phyloP scores from a whole-genome alignment of 352 stramenopile species.

The Pythium grandisporangium region DNA sequence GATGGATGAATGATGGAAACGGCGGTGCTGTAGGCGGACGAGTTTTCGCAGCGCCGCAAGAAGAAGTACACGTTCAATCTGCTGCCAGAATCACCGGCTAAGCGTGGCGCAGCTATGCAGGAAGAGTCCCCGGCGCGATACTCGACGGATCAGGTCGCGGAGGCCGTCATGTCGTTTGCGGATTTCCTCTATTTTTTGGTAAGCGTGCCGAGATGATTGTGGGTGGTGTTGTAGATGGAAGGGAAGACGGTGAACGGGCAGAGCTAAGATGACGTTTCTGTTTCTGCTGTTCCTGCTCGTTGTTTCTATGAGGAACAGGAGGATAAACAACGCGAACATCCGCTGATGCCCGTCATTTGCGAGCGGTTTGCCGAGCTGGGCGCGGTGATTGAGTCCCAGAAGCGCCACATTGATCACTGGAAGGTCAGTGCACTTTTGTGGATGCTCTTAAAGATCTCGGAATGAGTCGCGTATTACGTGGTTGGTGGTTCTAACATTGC shows the following conservation, averaged over 20 bases:
- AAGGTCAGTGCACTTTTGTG: conserved; percentile 21
- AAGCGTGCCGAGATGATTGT: conserved; percentile 9
- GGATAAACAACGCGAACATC: conserved; percentile 59
- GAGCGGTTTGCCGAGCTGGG: conserved; percentile 67
- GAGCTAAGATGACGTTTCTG: conserved; percentile 23
- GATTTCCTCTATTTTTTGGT: conserved; percentile 80
- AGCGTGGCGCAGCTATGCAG: no score
- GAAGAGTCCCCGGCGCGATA: conserved; percentile 53
- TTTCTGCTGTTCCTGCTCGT: conserved; percentile 14
- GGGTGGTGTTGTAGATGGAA: not conserved
- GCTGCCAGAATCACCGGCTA: conserved; percentile 32
- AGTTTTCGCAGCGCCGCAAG: conserved; percentile 17
- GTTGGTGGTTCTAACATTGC: no score
- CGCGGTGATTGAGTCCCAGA: conserved; percentile 78
- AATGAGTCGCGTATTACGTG: no score
- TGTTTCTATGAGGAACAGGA: conserved; percentile 52
- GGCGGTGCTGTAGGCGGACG: conserved; percentile 10
- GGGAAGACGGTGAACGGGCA: not conserved
- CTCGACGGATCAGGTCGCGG: conserved; percentile 59
- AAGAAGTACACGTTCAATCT: conserved; percentile 53
- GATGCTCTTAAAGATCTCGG: not conserved
- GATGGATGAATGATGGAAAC: no score
- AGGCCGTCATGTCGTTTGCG: conserved; percentile 75
- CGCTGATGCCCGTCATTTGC: conserved; percentile 73
- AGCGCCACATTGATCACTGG: conserved; percentile 77